Conservation (phyloP, 2,329 filamentous ascomycete genomes). For the Leptodontidium sp. region DNA sequence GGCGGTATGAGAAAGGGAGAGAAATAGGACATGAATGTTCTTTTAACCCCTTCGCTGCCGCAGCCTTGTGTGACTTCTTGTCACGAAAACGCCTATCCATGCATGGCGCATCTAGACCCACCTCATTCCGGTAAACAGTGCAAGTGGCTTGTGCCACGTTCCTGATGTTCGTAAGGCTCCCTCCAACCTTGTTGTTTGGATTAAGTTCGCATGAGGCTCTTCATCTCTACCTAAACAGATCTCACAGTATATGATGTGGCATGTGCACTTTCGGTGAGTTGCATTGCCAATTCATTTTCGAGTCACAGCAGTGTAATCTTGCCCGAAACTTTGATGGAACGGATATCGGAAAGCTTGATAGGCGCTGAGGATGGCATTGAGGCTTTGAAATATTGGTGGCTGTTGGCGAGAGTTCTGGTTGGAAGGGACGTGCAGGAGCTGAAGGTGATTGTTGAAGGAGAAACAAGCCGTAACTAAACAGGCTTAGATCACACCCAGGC, state of each 20-base stretch:
- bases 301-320: neutral
- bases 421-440: conserved; percentile 6
- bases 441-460: neutral
- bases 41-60: neutral
- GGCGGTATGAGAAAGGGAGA: neutral
- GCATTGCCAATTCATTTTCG: neutral
- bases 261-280: neutral
- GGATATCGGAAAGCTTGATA: neutral
- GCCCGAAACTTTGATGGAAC: neutral
- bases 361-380: neutral
- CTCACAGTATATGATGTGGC: neutral
- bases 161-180: neutral
- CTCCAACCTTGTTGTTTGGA: neutral
- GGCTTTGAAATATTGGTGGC: conserved; percentile 3
- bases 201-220: neutral
- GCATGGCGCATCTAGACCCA: neutral
- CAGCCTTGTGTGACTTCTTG: conserved; percentile 10
- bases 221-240: neutral
- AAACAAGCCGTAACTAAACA: neutral
- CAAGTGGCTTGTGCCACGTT: conserved; percentile 4
- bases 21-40: neutral
- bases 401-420: neutral
- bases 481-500: neutral
- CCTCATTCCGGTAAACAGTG: neutral
- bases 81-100: conserved; percentile 4